Evolutionary conservation across 129 eudicot species (phyloP), one percentile per base, ranked within the genome.

Genomic region (Chrysanthemum makinoi): DNA sequence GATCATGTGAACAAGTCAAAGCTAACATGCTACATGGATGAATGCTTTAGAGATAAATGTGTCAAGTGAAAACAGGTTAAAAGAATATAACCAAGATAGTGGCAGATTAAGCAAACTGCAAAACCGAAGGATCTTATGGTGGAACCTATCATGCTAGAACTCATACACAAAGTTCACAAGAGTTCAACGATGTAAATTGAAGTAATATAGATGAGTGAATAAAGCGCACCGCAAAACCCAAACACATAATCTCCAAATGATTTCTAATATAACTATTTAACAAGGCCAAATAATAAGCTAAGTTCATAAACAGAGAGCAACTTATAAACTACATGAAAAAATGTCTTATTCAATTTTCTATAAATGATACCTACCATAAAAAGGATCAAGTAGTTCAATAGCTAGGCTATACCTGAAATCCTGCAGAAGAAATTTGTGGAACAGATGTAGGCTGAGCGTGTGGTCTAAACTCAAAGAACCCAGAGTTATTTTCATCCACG

Each of bases 381-480:
- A 62, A 44, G 43, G 20, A 47, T 18, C 60, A 53, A 35, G 43
- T 18, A 48, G 20, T 5, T 46, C 30, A 56, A 49, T 46, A 50
- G 39, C 55, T 51, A 60, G 50, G 78, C 68, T 72, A 72, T 91
- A 88, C 93, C 92, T 76, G 74, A 80, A 74, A 58, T 79, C 82
- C 88, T 60, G 80, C 69, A 18, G 92, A 73, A 67, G 88, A 72
- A 33, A 80, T 69, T 52, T 86, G 85, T 65, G 85, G 79, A 54
- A 72, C 56, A 65, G 90, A 65, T 72, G 79, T 77, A 71, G 84
- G 72, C 57, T 85, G 87, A 30, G 83, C 20, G 49, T 82, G 84
- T 65, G 88, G 90, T 82, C 80, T 79, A 80, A 89, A 89, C 91
- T 89, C 96, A 87, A 89, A 89, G 83, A 77, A 53, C 66, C 83